phyloP scores from a whole-genome alignment of 176 grass and related monocot species.

The Carex scoparia region DNA sequence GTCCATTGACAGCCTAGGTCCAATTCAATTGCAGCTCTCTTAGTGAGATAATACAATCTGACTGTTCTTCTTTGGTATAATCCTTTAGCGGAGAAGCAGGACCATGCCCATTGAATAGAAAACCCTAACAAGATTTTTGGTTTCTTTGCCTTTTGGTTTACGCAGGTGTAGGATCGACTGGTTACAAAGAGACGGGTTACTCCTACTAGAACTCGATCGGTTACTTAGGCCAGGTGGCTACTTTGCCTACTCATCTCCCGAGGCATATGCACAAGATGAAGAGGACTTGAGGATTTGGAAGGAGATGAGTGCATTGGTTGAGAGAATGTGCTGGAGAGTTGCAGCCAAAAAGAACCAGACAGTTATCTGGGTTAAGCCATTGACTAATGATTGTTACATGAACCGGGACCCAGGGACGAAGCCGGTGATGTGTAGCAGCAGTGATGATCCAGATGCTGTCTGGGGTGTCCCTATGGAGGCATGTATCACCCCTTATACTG shows the following conservation, averaged over 20 bases:
- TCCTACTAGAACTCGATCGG: slow-evolving; percentile 90
- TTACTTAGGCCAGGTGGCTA: slow-evolving; percentile 94
- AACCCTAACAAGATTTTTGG: neutral
- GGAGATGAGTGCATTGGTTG: slow-evolving; percentile 88
- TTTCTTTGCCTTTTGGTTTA: neutral
- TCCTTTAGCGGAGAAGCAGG: neutral
- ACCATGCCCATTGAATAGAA: neutral
- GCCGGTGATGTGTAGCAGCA: slow-evolving; percentile 77
- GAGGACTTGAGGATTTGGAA: slow-evolving; percentile 94
- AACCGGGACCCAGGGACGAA: slow-evolving; percentile 56
- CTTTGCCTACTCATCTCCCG: slow-evolving; percentile 97
- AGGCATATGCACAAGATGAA: slow-evolving; percentile 98
- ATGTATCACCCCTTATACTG: slow-evolving; percentile 81
- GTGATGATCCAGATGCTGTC: slow-evolving; percentile 79
- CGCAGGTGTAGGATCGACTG: slow-evolving; percentile 75
- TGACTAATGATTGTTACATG: slow-evolving; percentile 95
- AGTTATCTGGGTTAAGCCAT: slow-evolving; percentile 98
- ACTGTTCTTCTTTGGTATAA: neutral
- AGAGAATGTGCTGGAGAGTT: slow-evolving; percentile 98
- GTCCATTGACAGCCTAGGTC: neutral
- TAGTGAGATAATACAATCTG: neutral
- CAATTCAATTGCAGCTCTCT: neutral
- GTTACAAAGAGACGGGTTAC: slow-evolving; percentile 95
- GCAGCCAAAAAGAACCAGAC: slow-evolving; percentile 92
- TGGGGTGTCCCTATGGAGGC: slow-evolving; percentile 90